A percentile compares a stretch with the other conserved stretches of the same genome.
Conservation (phyloP, 306 rosid genomes). For the Hylodesmum podocarpum region DNA sequence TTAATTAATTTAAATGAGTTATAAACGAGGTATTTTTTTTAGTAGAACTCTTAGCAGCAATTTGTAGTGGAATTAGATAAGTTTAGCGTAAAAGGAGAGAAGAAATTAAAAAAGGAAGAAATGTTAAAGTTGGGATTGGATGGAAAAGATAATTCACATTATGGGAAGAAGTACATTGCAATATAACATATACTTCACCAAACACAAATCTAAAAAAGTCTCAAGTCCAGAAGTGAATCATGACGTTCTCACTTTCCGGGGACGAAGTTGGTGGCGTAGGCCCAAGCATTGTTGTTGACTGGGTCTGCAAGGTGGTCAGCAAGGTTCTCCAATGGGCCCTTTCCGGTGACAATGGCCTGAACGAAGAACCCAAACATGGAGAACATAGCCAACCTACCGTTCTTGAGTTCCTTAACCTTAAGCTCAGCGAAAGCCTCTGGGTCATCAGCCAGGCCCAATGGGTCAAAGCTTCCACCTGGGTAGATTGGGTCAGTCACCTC, state of each 20-base stretch:
- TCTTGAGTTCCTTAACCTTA: slow-evolving; percentile 91
- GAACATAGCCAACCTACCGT: slow-evolving; percentile 91
- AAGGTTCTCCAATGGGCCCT: slow-evolving; percentile 87
- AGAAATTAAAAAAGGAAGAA: not conserved
- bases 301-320: slow-evolving; percentile 96
- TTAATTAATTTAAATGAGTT: too few relatives aligned
- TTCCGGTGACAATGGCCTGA: slow-evolving; percentile 89
- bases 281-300: slow-evolving; percentile 97
- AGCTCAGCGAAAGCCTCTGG: slow-evolving; percentile 94
- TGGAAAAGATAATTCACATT: slow-evolving; percentile 37
- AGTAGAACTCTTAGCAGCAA: too few relatives aligned
- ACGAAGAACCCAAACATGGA: slow-evolving; percentile 95
- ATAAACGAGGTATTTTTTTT: too few relatives aligned
- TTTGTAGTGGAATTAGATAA: too few relatives aligned
- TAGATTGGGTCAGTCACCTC: slow-evolving; percentile 83
- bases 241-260: slow-evolving; percentile 76
- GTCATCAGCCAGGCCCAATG: slow-evolving; percentile 89
- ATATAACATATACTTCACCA: not conserved
- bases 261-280: slow-evolving; percentile 87
- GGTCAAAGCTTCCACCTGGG: slow-evolving; percentile 99
- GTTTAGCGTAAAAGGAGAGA: not conserved
- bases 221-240: not conserved
- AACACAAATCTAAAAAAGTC: slow-evolving; percentile 20
- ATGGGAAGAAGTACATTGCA: slow-evolving; percentile 8
- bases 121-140: not conserved